Percentiles rank a stretch among this genome's conserved stretches.
These are phyloP conservation scores for Tetrahymena malaccensis DNA, from an alignment of 73 alveolate species.

Conservation along the genomic window DNA sequence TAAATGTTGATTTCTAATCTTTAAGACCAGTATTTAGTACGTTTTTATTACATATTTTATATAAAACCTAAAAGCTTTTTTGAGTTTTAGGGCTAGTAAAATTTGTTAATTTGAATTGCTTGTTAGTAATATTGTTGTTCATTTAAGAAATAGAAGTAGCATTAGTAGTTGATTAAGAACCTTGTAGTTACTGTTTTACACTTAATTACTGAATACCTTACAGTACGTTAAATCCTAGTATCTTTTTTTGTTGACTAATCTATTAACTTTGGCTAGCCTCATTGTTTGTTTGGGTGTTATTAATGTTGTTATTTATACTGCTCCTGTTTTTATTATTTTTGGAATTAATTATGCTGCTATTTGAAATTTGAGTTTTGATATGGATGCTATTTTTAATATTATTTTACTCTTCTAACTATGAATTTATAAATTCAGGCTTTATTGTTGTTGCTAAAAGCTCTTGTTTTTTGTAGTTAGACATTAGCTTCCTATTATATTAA, in stretches of 20 bases:
- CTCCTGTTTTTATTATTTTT: too few species aligned
- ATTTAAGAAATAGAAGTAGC: background rate
- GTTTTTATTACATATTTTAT: background rate
- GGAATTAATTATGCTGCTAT: background rate
- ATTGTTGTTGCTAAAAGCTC: background rate
- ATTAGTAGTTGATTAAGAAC: background rate
- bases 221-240: background rate
- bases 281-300: too few species aligned
- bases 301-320: background rate
- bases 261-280: background rate
- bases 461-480: background rate
- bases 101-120: background rate
- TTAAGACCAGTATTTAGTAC: background rate
- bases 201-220: background rate
- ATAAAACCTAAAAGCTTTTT: background rate
- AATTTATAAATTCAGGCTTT: background rate
- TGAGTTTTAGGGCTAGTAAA: background rate
- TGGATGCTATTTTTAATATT: background rate
- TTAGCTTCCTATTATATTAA: background rate
- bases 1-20: background rate
- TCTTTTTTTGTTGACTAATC: too few species aligned
- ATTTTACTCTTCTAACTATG: background rate
- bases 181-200: background rate
- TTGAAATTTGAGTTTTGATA: background rate
- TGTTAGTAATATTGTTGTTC: background rate